These are phyloP conservation scores for Diaporthe citrichinensis DNA, from an alignment of 2,329 filamentous ascomycete species.

Conservation along the genomic window DNA sequence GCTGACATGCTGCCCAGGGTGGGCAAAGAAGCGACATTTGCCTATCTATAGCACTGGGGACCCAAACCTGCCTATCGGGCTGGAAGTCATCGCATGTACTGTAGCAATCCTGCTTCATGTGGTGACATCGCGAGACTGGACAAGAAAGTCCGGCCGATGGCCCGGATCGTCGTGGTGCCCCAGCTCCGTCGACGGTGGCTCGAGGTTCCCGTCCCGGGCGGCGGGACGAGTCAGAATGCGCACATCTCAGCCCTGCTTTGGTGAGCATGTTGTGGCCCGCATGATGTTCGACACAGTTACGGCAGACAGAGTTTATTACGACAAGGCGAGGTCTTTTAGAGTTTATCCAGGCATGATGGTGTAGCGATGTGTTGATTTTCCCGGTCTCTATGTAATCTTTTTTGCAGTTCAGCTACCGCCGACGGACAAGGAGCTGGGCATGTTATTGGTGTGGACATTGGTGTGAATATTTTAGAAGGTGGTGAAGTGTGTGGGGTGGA, in stretches of 20 bases:
- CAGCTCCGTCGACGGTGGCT: neutral
- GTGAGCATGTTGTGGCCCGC: neutral
- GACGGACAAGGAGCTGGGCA: neutral
- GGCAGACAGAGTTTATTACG: too few relatives aligned
- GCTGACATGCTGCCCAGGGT: neutral
- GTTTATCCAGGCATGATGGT: neutral
- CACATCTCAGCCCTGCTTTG: conserved; percentile 18
- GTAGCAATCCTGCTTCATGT: conserved; percentile 23
- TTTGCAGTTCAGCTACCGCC: neutral
- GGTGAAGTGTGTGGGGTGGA: neutral
- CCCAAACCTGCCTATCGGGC: too few relatives aligned
- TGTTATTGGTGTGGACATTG: neutral
- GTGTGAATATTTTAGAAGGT: neutral
- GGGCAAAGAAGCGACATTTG: conserved; percentile 1
- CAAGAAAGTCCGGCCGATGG: conserved; percentile 11
- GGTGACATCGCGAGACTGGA: conserved; percentile 24
- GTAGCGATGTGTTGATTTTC: neutral
- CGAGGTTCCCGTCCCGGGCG: neutral
- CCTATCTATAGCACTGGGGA: neutral
- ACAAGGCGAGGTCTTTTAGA: neutral
- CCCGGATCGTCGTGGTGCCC: conserved; percentile 23
- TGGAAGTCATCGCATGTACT: neutral
- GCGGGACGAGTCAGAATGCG: conserved; percentile 12
- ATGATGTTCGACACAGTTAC: neutral
- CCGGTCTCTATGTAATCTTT: neutral